These are phyloP conservation scores for Perkinsus marinus DNA, from an alignment of 169 alveolate genomes.

Conservation along the genomic window DNA sequence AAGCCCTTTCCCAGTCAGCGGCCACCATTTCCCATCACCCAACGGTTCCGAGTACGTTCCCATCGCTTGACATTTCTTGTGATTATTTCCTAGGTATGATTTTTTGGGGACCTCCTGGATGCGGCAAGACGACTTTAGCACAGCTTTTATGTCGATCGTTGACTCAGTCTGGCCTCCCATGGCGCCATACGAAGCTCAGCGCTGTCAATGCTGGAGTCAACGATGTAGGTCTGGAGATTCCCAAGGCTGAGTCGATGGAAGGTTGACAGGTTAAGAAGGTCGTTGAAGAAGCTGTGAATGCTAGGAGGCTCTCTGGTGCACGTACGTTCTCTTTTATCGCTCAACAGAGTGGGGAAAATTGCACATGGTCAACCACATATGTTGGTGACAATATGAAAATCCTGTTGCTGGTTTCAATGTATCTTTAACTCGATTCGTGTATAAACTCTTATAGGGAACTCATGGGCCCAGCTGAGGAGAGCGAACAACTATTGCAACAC, in stretches of 20 bases:
- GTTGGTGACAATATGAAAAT: too few species aligned
- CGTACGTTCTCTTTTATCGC: neutral
- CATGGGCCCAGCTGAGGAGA: too few species aligned
- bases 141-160: neutral
- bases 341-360: too few species aligned
- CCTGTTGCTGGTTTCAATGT: too few species aligned
- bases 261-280: neutral
- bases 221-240: neutral
- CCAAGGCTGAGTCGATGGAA: neutral
- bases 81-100: conserved; percentile 2
- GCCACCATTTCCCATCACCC: neutral
- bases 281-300: neutral
- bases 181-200: neutral
- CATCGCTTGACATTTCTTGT: too few species aligned
- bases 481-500: too few species aligned
- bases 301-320: neutral
- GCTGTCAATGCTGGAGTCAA: neutral
- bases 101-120: conserved; percentile 17
- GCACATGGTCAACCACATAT: too few species aligned
- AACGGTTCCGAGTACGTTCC: neutral
- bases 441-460: too few species aligned
- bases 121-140: conserved; percentile 14
- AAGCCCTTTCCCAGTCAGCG: neutral
- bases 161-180: neutral
- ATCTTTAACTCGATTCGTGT: too few species aligned